Base-by-base conservation (phyloP, 1,284 basidiomycete species). In the Afroboletus lepidellus region DNA sequence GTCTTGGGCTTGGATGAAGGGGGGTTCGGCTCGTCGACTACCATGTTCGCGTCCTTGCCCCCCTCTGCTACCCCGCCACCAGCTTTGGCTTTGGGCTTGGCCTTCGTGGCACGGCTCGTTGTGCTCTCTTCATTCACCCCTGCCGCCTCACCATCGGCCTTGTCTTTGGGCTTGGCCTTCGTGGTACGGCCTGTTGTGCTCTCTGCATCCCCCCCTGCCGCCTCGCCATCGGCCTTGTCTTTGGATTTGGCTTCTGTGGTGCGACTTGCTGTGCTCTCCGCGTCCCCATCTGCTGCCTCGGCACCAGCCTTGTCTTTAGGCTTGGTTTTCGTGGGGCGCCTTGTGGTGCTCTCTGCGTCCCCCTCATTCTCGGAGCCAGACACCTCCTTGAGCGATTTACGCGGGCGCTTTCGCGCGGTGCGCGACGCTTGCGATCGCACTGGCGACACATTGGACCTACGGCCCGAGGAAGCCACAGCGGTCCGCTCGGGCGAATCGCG, bases 381-480 rank as follows among this genome's bases (percentile, higher is more conserved):
- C 8, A 27, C 41, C 8, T 48, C 64, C 24, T 64, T 62, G 1
- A 66, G 29, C 21, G 64, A 65, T 48, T 54, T 47, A 36, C 60
- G 64, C 2, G 57, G 53, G 1, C 66, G 65, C 38, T 69, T 67
- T 18, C 62, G 64, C 8, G 54, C 2, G 12, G 56, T 42, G 21
- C 42, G 55, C 15, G 46, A n/a, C 5, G 48, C 24, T 4, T 50
- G 64, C 8, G 67, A 69, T 29, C 67, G 62, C 5, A 54, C 39
- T 0, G 64, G 67, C 4, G 67, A 68, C 8, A 53, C 39, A n/a
- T 66, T 58, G 11, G 59, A 64, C 49, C 27, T 57, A 16, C 67
- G 64, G n/a, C 41, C 45, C 9, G 60, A 53, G 5, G 59, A 54
- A 11, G 42, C 41, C 21, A 50, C 52, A 1, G 42, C 27, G 8